Conservation (phyloP, 306 rosid genomes). For the Cyamopsis tetragonoloba region DNA sequence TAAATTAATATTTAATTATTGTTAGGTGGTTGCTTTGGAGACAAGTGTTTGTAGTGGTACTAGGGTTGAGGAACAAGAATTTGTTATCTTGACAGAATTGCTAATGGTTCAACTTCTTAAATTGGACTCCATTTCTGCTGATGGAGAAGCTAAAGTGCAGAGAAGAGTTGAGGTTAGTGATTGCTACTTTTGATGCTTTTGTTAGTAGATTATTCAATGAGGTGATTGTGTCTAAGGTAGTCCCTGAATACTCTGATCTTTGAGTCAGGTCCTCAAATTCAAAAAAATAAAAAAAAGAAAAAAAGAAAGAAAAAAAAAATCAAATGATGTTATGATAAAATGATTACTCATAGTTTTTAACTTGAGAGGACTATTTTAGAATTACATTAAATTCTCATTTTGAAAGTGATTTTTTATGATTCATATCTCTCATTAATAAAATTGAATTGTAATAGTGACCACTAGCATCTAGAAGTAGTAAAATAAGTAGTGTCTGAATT, state of each 20-base stretch:
- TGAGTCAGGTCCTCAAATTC: too few species aligned
- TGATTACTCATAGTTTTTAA: too few species aligned
- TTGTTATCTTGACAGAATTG: constrained; percentile 47
- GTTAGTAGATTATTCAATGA: too few species aligned
- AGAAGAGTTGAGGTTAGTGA: constrained; percentile 57
- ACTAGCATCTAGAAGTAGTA: background rate
- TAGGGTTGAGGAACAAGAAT: constrained; percentile 47
- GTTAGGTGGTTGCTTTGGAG: constrained; percentile 55
- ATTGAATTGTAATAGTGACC: background rate
- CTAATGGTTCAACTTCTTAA: constrained; percentile 68
- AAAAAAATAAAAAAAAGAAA: too few species aligned
- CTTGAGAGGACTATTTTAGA: too few species aligned
- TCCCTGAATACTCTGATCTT: too few species aligned
- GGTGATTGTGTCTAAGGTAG: too few species aligned
- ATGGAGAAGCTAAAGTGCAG: constrained; percentile 63
- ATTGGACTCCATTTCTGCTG: constrained; percentile 54
- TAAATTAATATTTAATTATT: background rate
- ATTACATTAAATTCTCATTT: too few species aligned
- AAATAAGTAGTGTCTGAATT: background rate
- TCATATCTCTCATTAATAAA: background rate
- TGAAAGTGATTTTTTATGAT: background rate
- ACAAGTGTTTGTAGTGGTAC: constrained; percentile 28
- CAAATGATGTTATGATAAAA: too few species aligned
- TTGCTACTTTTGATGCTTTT: background rate
- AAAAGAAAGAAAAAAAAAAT: too few species aligned